Conservation (phyloP, 805 yeast genomes). For the Ogataea methylovora region DNA sequence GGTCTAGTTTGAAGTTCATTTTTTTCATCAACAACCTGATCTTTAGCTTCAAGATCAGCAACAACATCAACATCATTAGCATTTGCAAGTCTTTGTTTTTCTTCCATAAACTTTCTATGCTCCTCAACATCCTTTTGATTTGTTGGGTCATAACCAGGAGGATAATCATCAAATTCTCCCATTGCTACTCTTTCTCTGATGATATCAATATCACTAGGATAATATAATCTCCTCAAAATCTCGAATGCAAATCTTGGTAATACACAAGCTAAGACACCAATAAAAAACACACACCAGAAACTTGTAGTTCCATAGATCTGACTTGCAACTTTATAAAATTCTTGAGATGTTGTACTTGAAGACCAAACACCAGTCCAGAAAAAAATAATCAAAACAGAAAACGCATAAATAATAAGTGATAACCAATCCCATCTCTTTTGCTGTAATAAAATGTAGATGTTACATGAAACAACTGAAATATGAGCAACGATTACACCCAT, state of each 20-base stretch:
- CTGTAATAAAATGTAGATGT: slow-evolving; percentile 55
- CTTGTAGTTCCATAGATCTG: slow-evolving; percentile 52
- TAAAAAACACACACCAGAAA: slow-evolving; percentile 59
- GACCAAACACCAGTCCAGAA: slow-evolving; percentile 84
- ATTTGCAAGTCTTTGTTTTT: slow-evolving; percentile 1
- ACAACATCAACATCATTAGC: slow-evolving; percentile 3
- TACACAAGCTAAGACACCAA: slow-evolving; percentile 47
- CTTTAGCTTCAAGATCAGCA: slow-evolving; percentile 6
- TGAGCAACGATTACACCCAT: slow-evolving; percentile 63
- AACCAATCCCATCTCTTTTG: slow-evolving; percentile 83
- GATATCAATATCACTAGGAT: slow-evolving; percentile 64
- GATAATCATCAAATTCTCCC: slow-evolving; percentile 46
- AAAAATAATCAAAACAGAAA: slow-evolving; percentile 55
- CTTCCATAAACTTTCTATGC: slow-evolving; percentile 7
- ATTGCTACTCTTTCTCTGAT: slow-evolving; percentile 51
- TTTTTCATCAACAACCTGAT: slow-evolving; percentile 5
- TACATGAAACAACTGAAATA: slow-evolving; percentile 62
- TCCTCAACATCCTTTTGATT: slow-evolving; percentile 22
- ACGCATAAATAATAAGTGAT: slow-evolving; percentile 41
- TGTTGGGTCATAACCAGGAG: slow-evolving; percentile 48
- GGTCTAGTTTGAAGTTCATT: slow-evolving; percentile 2
- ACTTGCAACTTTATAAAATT: slow-evolving; percentile 58
- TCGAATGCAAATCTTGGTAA: slow-evolving; percentile 56
- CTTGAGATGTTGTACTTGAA: slow-evolving; percentile 39
- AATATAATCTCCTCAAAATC: slow-evolving; percentile 40